Base-by-base conservation (phyloP, 352 stramenopile species). In the Poterioochromonas sp. region DNA sequence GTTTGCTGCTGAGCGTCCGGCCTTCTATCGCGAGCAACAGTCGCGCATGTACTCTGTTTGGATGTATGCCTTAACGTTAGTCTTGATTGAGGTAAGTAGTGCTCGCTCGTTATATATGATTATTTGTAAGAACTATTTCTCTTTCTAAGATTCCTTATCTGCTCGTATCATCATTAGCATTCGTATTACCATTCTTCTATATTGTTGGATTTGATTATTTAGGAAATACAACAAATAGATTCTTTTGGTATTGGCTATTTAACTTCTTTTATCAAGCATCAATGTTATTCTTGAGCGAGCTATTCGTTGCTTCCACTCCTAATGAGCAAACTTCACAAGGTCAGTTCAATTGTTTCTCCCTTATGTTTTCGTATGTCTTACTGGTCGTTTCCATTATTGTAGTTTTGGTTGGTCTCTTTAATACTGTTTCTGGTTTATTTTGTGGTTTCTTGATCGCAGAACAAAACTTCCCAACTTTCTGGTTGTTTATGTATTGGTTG, bases 1-100 rank as follows among this genome's bases (percentile, higher is more conserved):
- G 18, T 85, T 93, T 60, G 84, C 88, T 69, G 84, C 87, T 64
- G 88, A 96, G 64, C 86, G 91, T 44, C 88, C 89, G 41, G 87
- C 90, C 60, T 96, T 92, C 82, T 97, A 97, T 85, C 85, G 92
- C 3, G 92, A 97, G 80, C 90, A 92, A 37, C 86, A 88, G 22
- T 86, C 90, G n/a, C 80, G 92, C 80, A 96, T 93, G 77, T 97
- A 97, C 79, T 85, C 89, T 32, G 81, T 88, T 40, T 76, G 87
- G 0, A 89, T 90, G 80, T 92, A 96, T 60, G 85, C 84, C 47
- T 68, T 92, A 5, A 87, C 87, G 11, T 90, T 86, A 64, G 90
- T 87, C 18, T 40, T 97, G 41, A 85, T 85, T 0, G 91, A 96
- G 84, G 29, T 64, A 26, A 15, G n/a, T n/a, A n/a, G n/a, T n/a